Evolutionary conservation across 768 basidiomycete species (phyloP).

Genomic region (Lactarius psammicola): DNA sequence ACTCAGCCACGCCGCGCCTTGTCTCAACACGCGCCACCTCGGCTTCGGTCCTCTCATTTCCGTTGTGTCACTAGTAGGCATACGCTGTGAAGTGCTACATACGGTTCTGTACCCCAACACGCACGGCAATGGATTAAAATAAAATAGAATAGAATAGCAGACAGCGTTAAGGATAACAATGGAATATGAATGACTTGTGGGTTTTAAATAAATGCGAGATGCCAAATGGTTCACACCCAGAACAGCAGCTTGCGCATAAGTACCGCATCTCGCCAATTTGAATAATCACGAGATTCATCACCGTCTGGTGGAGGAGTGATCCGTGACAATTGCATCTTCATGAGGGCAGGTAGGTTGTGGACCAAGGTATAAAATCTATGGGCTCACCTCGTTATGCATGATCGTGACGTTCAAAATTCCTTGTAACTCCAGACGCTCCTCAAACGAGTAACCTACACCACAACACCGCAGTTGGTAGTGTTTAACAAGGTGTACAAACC

Average conservation of each 20-base stretch:
- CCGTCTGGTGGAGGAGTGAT: slow-evolving; percentile 51
- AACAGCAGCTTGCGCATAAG: slow-evolving; percentile 35
- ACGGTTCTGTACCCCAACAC: no score
- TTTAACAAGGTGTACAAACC: slow-evolving; percentile 73
- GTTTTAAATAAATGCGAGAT: slow-evolving; percentile 4
- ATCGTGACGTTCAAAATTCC: slow-evolving; percentile 57
- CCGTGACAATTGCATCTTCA: slow-evolving; percentile 66
- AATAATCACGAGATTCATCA: slow-evolving; percentile 34
- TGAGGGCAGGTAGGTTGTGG: slow-evolving; percentile 12
- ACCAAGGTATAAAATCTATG: not conserved
- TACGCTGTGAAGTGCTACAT: no score
- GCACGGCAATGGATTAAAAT: no score
- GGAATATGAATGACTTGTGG: slow-evolving; percentile 17
- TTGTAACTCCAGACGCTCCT: slow-evolving; percentile 52
- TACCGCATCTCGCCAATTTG: slow-evolving; percentile 33
- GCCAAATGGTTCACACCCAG: slow-evolving; percentile 28
- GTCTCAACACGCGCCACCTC: no score
- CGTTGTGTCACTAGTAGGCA: no score
- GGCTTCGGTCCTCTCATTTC: no score
- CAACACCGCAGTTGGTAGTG: slow-evolving; percentile 78
- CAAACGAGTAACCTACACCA: slow-evolving; percentile 52
- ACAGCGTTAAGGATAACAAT: slow-evolving; percentile 7
- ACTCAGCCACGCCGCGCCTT: no score
- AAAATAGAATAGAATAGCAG: no score
- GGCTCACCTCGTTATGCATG: slow-evolving; percentile 68